Base-by-base conservation (phyloP, 345 rosid genomes). In the Hibiscus syriacus region DNA sequence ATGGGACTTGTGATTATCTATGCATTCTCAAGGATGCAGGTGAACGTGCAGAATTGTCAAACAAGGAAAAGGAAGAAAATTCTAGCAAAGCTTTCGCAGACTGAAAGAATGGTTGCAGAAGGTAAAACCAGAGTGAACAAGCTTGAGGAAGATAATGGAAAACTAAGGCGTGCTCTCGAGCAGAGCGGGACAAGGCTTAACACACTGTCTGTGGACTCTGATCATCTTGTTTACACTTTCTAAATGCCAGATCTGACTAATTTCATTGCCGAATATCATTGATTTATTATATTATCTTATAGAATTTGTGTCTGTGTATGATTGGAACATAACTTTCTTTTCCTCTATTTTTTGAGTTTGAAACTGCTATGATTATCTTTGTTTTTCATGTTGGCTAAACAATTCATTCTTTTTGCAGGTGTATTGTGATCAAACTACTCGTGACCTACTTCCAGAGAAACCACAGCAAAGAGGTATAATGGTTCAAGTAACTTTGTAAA, bases 121-220 rank as follows among this genome's bases (percentile, higher is more conserved):
- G n/a, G n/a, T n/a, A n/a, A n/a, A n/a, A n/a, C n/a, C n/a, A n/a
- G n/a, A n/a, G n/a, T n/a, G n/a, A n/a, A n/a, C n/a, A n/a, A n/a
- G n/a, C n/a, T n/a, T n/a, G n/a, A n/a, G n/a, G n/a, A n/a, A n/a
- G n/a, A n/a, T n/a, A n/a, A n/a, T n/a, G 79, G 81, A 52, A 93
- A 90, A 79, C 82, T 93, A 67, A 89, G 96, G 3, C 89, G 86
- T 67, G 97, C 85, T 70, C 81, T 93, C 74, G 96, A 90, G 73
- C 96, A 93, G 86, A 90, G 94, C 82, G 87, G 90, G 98, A 87
- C 88, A 55, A 87, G 90, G 73, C 97, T 93, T 64, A 89, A 89
- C 78, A 83, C n/a, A n/a, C n/a, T n/a, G 98, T 78, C 89, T 93
- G 97, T 93, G 84, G 97, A 93, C 71, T 90, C 96, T 0, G 97